A percentile compares a stretch with the other conserved stretches of the same genome.
Conservation (phyloP, 1,284 basidiomycete genomes). For the Boletus sp. region DNA sequence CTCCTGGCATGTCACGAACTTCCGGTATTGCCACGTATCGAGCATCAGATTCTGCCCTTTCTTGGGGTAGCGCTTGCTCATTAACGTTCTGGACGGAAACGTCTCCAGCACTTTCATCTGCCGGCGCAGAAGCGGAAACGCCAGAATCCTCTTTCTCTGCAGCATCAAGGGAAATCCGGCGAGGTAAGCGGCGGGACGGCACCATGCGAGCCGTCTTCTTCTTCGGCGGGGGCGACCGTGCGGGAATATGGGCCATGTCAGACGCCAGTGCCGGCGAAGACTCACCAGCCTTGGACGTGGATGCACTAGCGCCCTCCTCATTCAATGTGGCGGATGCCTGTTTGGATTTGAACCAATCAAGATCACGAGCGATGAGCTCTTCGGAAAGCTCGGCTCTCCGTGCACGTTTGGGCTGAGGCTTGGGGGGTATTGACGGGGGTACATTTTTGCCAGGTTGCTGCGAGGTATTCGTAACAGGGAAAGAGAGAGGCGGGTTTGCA, state of each 20-base stretch:
- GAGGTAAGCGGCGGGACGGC: conserved; percentile 24
- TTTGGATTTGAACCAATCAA: conserved; percentile 30
- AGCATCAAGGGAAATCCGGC: conserved; percentile 11
- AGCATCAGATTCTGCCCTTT: neutral
- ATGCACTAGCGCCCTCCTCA: neutral
- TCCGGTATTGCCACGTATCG: neutral
- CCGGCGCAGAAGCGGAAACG: neutral
- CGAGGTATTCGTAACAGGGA: neutral
- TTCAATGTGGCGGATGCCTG: conserved; percentile 1
- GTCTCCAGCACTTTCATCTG: neutral
- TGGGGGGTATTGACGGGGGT: conserved; percentile 7
- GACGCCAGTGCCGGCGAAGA: neutral
- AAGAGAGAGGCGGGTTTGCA: neutral
- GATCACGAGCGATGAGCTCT: conserved; percentile 28
- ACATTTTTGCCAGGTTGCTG: neutral
- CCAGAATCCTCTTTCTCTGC: neutral
- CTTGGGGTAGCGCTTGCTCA: neutral
- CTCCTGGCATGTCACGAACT: neutral
- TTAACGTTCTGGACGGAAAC: conserved; percentile 4
- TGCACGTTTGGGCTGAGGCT: conserved; percentile 29
- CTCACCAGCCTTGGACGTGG: conserved; percentile 2
- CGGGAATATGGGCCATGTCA: neutral
- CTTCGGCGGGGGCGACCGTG: conserved; percentile 5
- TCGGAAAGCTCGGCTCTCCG: conserved; percentile 24
- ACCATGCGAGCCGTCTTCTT: conserved; percentile 29